Conservation (phyloP, 1,284 basidiomycete species). For the Takashimella tepidaria region DNA sequence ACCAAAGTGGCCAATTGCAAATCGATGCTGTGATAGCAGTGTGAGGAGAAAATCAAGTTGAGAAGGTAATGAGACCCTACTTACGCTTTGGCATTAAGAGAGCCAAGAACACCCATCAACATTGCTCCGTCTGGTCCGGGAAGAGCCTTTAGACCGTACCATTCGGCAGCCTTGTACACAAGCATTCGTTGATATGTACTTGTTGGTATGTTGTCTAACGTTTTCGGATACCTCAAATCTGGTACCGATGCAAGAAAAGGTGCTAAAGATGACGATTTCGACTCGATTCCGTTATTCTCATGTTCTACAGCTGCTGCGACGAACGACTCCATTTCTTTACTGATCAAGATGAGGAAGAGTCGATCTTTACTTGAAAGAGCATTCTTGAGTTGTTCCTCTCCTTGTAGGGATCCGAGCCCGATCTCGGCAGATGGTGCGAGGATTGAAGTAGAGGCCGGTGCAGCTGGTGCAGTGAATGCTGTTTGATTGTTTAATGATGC, state of each 20-base stretch:
- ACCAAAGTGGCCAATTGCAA: slow-evolving; percentile 21
- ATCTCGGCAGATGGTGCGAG: slow-evolving; percentile 25
- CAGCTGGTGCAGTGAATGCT: not conserved
- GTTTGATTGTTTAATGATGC: slow-evolving; percentile 11
- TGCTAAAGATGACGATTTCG: slow-evolving; percentile 18
- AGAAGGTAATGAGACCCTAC: slow-evolving; percentile 1
- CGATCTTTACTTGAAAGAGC: slow-evolving; percentile 36
- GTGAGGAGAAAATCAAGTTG: not conserved
- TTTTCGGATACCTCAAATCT: slow-evolving; percentile 11
- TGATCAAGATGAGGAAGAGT: slow-evolving; percentile 37
- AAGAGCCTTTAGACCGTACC: slow-evolving; percentile 41
- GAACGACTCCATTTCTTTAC: slow-evolving; percentile 41
- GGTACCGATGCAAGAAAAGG: not conserved
- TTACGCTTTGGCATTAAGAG: slow-evolving; percentile 31
- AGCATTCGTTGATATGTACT: slow-evolving; percentile 44
- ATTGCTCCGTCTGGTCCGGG: slow-evolving; percentile 20
- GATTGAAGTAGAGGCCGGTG: not conserved
- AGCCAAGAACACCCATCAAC: slow-evolving; percentile 31
- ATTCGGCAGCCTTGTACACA: slow-evolving; percentile 44
- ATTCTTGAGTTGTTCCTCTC: slow-evolving; percentile 37
- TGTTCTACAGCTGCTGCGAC: slow-evolving; percentile 19
- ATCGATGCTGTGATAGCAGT: not conserved
- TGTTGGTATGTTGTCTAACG: slow-evolving; percentile 19
- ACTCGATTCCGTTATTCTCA: slow-evolving; percentile 14
- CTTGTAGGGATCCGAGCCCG: slow-evolving; percentile 29